phyloP scores from a whole-genome alignment of 257 asterid genomes.

The Petrea volubilis region DNA sequence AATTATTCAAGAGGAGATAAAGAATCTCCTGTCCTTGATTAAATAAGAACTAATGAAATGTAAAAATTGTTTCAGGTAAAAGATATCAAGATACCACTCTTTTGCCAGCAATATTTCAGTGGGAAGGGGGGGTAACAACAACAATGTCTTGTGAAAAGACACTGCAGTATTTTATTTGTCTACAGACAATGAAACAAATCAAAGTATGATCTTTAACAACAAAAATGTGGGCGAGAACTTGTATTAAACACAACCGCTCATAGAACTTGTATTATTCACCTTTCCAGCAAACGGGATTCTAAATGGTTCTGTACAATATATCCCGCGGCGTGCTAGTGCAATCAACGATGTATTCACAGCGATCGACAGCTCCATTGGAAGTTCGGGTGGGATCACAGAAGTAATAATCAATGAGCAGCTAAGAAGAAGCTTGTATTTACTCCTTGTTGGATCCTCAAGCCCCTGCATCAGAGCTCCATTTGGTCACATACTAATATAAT shows the following conservation, averaged over 20 bases:
- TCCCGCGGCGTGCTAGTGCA: slow-evolving; percentile 93
- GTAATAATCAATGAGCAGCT: slow-evolving; percentile 97
- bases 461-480: slow-evolving; percentile 57
- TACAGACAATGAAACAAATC: neutral
- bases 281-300: slow-evolving; percentile 99
- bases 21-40: neutral
- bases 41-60: neutral
- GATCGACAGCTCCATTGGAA: slow-evolving; percentile 97
- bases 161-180: neutral
- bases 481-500: slow-evolving; percentile 7
- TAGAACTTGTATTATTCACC: slow-evolving; percentile 45
- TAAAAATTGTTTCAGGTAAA: slow-evolving; percentile 9
- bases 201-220: neutral
- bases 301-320: slow-evolving; percentile 97
- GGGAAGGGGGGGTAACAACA: too few species aligned
- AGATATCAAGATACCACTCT: neutral
- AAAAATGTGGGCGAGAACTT: neutral
- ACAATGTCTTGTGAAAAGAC: slow-evolving; percentile 1
- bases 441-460: slow-evolving; percentile 98
- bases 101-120: neutral
- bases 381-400: slow-evolving; percentile 97
- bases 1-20: neutral
- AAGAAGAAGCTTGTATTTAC: slow-evolving; percentile 92
- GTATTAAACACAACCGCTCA: slow-evolving; percentile 1
- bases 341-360: slow-evolving; percentile 98